These are phyloP conservation scores for Calonectria multiphialidica DNA, from an alignment of 2,329 filamentous ascomycete genomes.

Conservation along the genomic window DNA sequence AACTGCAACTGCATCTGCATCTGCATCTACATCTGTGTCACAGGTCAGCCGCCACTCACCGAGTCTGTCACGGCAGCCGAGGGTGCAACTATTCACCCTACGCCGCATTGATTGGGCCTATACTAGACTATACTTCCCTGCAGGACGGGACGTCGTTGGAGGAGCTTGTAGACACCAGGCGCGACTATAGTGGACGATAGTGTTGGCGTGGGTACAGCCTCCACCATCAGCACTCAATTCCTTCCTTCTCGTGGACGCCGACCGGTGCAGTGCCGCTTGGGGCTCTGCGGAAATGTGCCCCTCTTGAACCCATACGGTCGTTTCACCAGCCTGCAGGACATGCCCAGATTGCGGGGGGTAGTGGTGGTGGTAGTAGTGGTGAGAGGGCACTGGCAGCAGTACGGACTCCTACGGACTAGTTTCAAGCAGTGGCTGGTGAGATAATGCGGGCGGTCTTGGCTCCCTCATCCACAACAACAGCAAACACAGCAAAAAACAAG, in stretches of 20 bases:
- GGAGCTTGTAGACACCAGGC: neutral
- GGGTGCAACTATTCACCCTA: neutral
- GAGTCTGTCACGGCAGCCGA: neutral
- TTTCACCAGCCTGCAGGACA: conserved; percentile 22
- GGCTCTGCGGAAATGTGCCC: conserved; percentile 14
- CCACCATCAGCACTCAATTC: conserved; percentile 22
- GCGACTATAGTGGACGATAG: neutral
- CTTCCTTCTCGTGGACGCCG: neutral
- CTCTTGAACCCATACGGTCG: neutral
- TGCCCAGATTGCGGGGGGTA: conserved; percentile 23
- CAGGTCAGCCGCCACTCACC: neutral
- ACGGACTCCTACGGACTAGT: neutral
- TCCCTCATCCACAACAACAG: conserved; percentile 16
- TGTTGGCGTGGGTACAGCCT: neutral
- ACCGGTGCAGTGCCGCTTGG: conserved; percentile 3
- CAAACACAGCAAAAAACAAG: neutral
- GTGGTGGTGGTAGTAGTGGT: no score
- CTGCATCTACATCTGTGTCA: neutral
- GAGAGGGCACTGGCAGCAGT: neutral
- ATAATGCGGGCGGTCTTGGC: neutral
- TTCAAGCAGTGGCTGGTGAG: neutral
- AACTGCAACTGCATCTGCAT: neutral
- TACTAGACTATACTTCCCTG: neutral
- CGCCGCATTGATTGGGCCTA: neutral
- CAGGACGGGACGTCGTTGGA: neutral